These are phyloP conservation scores for Lenwebbia sp. DNA, from an alignment of 345 rosid genomes.

Conservation along the genomic window DNA sequence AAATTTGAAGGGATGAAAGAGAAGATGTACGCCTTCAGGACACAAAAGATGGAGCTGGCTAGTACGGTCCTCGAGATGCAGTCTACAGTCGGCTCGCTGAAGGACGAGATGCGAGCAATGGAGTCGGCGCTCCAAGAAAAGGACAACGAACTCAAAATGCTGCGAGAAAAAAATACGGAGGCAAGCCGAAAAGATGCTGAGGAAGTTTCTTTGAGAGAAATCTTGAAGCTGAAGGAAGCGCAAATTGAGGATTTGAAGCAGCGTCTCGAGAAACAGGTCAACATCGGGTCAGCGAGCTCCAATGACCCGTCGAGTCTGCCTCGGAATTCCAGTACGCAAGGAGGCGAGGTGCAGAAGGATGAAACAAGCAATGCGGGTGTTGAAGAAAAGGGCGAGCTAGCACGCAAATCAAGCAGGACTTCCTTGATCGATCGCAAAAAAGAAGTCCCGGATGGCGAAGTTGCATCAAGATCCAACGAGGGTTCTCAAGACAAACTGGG, in stretches of 20 bases:
- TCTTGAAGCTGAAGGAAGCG: constrained; percentile 37
- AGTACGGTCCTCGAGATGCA: constrained; percentile 36
- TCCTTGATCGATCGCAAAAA: neutral
- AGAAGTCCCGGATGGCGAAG: neutral
- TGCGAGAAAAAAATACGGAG: constrained; percentile 7
- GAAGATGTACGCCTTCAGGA: constrained; percentile 24
- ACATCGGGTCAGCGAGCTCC: constrained; percentile 14
- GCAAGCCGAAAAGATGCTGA: constrained; percentile 7
- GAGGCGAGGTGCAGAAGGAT: neutral
- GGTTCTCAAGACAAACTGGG: neutral
- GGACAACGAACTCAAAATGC: constrained; percentile 26
- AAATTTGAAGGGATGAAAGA: constrained; percentile 35
- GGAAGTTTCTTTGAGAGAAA: constrained; percentile 18
- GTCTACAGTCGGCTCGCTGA: constrained; percentile 41
- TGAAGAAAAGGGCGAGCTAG: neutral
- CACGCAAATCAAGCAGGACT: neutral
- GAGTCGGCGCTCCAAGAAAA: constrained; percentile 38
- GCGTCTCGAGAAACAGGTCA: constrained; percentile 10
- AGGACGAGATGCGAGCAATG: constrained; percentile 38
- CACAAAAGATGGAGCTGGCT: constrained; percentile 41
- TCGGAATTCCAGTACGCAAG: constrained; percentile 1
- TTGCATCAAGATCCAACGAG: constrained; percentile 1
- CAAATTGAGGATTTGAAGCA: constrained; percentile 35
- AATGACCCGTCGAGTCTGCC: constrained; percentile 13
- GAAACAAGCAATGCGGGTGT: neutral